phyloP scores from a whole-genome alignment of 306 rosid species.

The Prunus davidiana region DNA sequence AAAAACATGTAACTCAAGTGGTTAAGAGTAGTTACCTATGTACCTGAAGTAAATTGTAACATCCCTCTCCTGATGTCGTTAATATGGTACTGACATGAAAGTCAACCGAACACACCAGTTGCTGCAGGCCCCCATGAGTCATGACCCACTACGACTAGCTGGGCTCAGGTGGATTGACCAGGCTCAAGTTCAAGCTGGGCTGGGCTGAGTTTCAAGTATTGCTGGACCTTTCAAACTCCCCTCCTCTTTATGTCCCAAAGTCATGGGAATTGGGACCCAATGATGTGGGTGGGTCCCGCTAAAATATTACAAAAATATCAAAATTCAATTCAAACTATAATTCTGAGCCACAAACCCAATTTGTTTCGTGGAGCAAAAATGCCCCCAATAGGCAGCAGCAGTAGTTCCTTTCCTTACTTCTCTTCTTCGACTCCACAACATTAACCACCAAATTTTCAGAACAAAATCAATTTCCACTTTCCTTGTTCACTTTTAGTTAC shows the following conservation, averaged over 20 bases:
- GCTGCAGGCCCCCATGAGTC: no score
- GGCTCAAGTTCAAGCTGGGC: no score
- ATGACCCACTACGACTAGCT: no score
- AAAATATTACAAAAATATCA: neutral
- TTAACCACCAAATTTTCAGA: neutral
- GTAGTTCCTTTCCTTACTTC: neutral
- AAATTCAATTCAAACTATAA: neutral
- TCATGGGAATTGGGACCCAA: neutral
- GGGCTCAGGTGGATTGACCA: no score
- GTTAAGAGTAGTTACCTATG: no score
- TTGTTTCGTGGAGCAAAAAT: conserved; percentile 27
- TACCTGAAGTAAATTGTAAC: no score
- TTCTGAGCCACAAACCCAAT: conserved; percentile 28
- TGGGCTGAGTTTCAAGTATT: neutral
- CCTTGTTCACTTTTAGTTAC: neutral
- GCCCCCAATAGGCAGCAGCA: neutral
- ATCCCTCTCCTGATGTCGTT: no score
- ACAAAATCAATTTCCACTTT: neutral
- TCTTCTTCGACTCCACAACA: neutral
- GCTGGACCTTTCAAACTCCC: neutral
- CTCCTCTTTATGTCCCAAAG: neutral
- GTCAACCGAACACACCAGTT: no score
- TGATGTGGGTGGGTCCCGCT: neutral
- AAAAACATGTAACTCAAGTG: no score
- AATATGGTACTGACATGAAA: no score